Base-by-base conservation (phyloP, 2,329 filamentous ascomycete species). In the Fusarium sp. region DNA sequence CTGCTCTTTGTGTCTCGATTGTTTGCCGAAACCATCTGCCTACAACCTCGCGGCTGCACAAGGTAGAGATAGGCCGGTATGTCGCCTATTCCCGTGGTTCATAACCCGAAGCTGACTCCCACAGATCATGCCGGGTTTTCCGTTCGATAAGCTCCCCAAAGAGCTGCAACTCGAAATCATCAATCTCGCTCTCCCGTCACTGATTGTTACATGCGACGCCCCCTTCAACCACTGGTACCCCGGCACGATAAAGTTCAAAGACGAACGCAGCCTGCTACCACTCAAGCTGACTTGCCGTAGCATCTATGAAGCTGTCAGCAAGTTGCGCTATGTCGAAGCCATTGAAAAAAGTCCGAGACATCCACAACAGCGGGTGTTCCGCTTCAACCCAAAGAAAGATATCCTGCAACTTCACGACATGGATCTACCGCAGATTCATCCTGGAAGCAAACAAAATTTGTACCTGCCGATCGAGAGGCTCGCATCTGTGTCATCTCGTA, bases 341-440 rank as follows among this genome's bases (percentile, higher is more conserved):
- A 52, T 57, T 20, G 18, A 20, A 20, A 2, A 20, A 20, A 20
- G 18, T 20, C 18, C 18, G 18, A 20, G 18, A 20, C 18, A 20
- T 20, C 2, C 18, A 20, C 18, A 20, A 20, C 11, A n/a, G 24
- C 24, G 24, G 8, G 3, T 42, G 6, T 46, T 46, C 5, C 17
- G 43, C 14, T 11, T 58, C 7, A 18, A 52, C 6, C 20, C 31
- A 4, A 9, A 13, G 14, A 20, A 15, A 1, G 31, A 58, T 14
- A 58, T 18, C 2, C n/a, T 58, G 31, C 38, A 39, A 18, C 49
- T 58, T 20, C 44, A 48, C 39, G 20, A 38, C 6, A 58, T 58
- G 55, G 22, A 22, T 4, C 48, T 58, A 3, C 48, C 55, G 28
- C 4, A 8, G 18, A 20, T 20, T 20, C 18, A 20, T 20, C 18